These are phyloP conservation scores for Paramecium sexaurelia DNA, from an alignment of 73 alveolate species.

Conservation along the genomic window DNA sequence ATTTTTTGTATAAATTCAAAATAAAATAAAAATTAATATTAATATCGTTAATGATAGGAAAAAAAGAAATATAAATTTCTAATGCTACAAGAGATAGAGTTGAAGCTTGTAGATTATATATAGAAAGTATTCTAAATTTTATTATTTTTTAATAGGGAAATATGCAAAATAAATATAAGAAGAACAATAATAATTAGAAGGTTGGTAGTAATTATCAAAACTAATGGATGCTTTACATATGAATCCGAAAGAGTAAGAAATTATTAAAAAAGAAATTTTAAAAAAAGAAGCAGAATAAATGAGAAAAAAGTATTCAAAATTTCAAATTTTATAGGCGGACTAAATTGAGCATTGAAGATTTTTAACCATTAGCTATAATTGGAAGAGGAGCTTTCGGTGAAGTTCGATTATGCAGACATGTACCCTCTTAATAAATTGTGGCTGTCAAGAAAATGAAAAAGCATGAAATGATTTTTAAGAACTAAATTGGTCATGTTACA, in stretches of 20 bases:
- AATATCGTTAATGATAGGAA: conserved; percentile 33
- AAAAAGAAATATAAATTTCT: not conserved
- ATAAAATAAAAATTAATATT: conserved; percentile 5
- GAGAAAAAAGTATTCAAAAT: conserved; percentile 70
- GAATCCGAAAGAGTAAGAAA: conserved; percentile 66
- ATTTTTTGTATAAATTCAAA: conserved; percentile 7
- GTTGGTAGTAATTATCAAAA: conserved; percentile 69
- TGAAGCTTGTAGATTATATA: conserved; percentile 62
- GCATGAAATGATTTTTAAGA: conserved; percentile 76
- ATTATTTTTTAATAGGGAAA: not conserved
- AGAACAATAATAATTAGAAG: conserved; percentile 39
- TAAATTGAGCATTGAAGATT: conserved; percentile 73
- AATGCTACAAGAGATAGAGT: conserved; percentile 61
- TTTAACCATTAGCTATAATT: conserved; percentile 53
- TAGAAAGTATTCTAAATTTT: conserved; percentile 2
- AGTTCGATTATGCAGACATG: conserved; percentile 79
- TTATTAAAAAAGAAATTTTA: conserved; percentile 72
- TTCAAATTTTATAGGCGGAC: conserved; percentile 15
- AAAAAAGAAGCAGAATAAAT: conserved; percentile 73
- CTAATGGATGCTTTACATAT: conserved; percentile 66
- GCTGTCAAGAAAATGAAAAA: conserved; percentile 83
- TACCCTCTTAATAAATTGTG: conserved; percentile 70
- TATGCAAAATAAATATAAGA: conserved; percentile 51
- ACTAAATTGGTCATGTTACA: conserved; percentile 80
- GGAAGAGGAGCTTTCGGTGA: conserved; percentile 63